Base-by-base conservation (phyloP, 768 basidiomycete genomes). In the Lactifluus pinguis region DNA sequence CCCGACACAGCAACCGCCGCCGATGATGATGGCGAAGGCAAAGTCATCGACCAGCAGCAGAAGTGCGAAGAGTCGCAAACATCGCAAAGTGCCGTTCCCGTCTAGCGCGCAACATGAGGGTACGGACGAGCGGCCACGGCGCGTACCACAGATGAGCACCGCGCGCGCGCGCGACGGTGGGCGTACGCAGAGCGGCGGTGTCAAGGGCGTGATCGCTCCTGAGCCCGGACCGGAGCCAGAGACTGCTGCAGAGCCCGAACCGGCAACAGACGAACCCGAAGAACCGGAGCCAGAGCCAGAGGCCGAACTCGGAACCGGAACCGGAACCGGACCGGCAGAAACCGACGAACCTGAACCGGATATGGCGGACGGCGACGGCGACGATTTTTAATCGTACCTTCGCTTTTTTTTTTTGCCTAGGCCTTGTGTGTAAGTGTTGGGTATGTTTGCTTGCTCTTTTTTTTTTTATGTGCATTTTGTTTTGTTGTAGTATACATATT, bases 131-230 rank as follows among this genome's bases (percentile, higher is more conserved):
- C 41, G 42, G 14, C 49, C 55, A 17, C 55, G 68, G 68, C 69
- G 70, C 38, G 67, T 73, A 64, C 76, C 73, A 60, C 76, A 86
- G 73, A 87, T 90, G 87, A 84, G 87, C 68, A 84, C 79, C 3
- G 80, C 84, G 30, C 80, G 86, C 45, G 89, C 84, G 51, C 77
- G 87, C 59, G 87, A 91, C 71, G 89, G 89, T 3, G 89, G 89
- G 42, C 76, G 89, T 66, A 92, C 89, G 63, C 87, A 89, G 75
- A 92, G 89, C 68, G 89, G 89, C 2, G 89, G 89, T n/a, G 87
- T 92, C 34, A 85, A 83, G 68, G 89, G 86, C 11, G 77, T 90
- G 50, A 71, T 85, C 69, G 80, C 65, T 75, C 61, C 49, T 1
- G 56, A 52, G 1, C 55, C 55, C 3, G 57, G 13, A 0, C 32